Base-by-base conservation (phyloP, 2,329 filamentous ascomycete species). In the Microcyclosporella mali region DNA sequence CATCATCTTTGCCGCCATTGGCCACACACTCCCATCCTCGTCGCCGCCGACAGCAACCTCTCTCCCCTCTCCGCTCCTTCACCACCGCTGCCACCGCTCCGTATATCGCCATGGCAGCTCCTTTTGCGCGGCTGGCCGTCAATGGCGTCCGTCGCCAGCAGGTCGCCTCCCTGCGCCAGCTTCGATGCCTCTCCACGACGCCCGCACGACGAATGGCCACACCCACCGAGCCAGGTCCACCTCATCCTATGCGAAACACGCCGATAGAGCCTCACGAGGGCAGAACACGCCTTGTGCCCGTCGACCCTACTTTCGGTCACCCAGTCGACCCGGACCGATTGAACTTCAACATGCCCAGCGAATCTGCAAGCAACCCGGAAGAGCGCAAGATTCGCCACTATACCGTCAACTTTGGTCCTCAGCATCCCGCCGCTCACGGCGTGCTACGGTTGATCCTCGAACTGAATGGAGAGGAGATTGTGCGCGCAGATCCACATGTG, bases 401-500 rank as follows among this genome's bases (percentile, higher is more conserved):
- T 73, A 98, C 92, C 6, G 90, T 98, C 74, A 98, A 98, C 77
- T 98, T 98, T 62, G 92, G 92, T 43, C 92, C 92, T 53, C 92
- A 98, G 77, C 92, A 98, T 75, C 92, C 92, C 30, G 92, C 92
- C 54, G 94, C 92, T 60, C 92, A 98, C 79, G 92, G 92, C 63
- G 92, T 98, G 80, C 72, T 98, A 70, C 88, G 92, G 42, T 72
- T 98, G 71, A 98, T 98, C 74, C 79, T 98, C 59, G 92, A 98
- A 70, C 79, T 98, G 65, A 95, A 88, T 70, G 92, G 92, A 66
- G 92, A 98, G 74, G 88, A 95, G 71, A 97, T 98, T 64, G 76
- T 98, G 61, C 86, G 92, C 65, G 85, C 89, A 54, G 92, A 98
- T 69, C 92, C 92, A 35, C 92, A 98, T 71, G 90, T 98, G 60